Evolutionary conservation across 305 asterid species (phyloP).

Genomic region (Fraxinus albicans): DNA sequence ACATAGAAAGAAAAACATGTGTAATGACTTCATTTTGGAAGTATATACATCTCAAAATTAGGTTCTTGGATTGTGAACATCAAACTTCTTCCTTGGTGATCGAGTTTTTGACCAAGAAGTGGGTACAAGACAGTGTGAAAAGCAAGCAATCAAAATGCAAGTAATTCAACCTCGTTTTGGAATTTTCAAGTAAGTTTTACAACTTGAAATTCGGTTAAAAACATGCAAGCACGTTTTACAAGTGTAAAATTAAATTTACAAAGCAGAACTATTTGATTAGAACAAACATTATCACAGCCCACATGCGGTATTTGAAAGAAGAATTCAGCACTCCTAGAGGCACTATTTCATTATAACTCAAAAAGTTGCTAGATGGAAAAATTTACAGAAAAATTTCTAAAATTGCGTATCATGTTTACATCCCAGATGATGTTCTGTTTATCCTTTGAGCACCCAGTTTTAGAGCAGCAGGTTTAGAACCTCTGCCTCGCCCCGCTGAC

Average conservation of each 20-base stretch:
- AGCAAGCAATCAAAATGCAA: no score
- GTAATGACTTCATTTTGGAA: no score
- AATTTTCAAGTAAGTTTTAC: no score
- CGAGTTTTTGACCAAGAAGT: no score
- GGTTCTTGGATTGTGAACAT: no score
- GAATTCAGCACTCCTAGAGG: slow-evolving; percentile 32
- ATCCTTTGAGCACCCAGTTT: slow-evolving; percentile 86
- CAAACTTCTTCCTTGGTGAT: no score
- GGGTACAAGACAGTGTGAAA: no score
- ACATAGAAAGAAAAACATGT: no score
- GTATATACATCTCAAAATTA: no score
- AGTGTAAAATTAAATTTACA: not conserved
- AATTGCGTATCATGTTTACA: slow-evolving; percentile 34
- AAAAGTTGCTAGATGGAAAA: slow-evolving; percentile 23
- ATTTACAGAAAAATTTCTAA: slow-evolving; percentile 39
- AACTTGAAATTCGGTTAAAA: no score
- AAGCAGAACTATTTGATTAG: not conserved
- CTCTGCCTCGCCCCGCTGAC: slow-evolving; percentile 61
- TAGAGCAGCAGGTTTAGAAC: slow-evolving; percentile 64
- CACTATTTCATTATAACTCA: slow-evolving; percentile 18
- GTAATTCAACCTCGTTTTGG: no score
- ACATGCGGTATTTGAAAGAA: slow-evolving; percentile 17
- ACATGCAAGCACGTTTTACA: no score
- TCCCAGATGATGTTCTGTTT: slow-evolving; percentile 74
- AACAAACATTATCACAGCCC: slow-evolving; percentile 25